A percentile compares a stretch with the other conserved stretches of the same genome.
These are phyloP conservation scores for Achlya hypogyna DNA, from an alignment of 352 stramenopile species.

Conservation along the genomic window DNA sequence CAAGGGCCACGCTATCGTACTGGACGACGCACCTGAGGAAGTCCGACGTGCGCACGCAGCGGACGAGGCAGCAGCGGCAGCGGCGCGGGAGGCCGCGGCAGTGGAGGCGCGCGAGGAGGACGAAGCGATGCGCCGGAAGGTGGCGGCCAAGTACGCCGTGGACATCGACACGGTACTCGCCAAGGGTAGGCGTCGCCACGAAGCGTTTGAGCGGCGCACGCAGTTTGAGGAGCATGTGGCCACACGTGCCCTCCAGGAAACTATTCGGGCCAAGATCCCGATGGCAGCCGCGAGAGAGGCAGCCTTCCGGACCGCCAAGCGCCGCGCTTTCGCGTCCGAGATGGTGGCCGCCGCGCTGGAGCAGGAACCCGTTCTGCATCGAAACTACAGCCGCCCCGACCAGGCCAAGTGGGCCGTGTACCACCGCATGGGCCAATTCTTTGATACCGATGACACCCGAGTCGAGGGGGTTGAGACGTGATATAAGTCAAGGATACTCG, in stretches of 20 bases:
- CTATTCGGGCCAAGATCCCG: not conserved
- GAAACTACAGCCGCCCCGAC: not conserved
- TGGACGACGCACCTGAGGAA: conserved; percentile 24
- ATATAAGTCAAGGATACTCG: too few species aligned
- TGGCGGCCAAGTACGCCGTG: conserved; percentile 5
- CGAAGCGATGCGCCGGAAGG: not conserved
- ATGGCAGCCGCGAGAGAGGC: not conserved
- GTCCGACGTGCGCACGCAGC: conserved; percentile 28
- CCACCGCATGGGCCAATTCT: not conserved
- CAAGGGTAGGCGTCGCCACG: not conserved
- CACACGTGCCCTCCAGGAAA: not conserved
- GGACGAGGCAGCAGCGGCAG: conserved; percentile 12
- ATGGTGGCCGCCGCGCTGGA: not conserved
- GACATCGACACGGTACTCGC: not conserved
- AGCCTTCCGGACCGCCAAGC: not conserved
- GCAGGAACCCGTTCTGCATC: not conserved
- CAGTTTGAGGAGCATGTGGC: not conserved
- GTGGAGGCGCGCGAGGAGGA: not conserved
- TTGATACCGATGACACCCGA: not conserved
- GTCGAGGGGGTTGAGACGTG: not conserved
- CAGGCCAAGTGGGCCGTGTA: conserved; percentile 14
- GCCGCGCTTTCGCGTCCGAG: not conserved
- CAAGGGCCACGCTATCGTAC: conserved; percentile 36
- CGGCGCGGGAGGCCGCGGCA: not conserved
- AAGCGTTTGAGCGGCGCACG: not conserved